Base-by-base conservation (phyloP, 352 stramenopile species). In the Pelagophyceae sp. region DNA sequence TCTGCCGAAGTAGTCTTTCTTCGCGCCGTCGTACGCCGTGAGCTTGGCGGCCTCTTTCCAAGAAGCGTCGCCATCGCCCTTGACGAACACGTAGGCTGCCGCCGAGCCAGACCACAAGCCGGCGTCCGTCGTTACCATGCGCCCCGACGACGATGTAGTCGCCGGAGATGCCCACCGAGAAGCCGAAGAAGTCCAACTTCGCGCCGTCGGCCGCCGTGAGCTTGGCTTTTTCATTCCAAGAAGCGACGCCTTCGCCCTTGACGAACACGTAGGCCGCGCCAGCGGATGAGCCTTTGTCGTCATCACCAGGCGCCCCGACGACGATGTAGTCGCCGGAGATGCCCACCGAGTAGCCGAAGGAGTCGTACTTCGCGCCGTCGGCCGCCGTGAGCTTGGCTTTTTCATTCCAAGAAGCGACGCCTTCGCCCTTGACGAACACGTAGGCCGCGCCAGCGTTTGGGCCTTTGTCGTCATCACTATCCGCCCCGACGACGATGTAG, bases 251-350 rank as follows among this genome's bases (percentile, higher is more conserved):
- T 3, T 11, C 31, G 64, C 64, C 64, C 31, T 20, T 72, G 3
- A 15, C 64, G 35, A 45, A 72, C 19, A 72, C 32, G 64, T 72
- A 72, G 64, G 35, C 64, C 15, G 64, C 6, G 3, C 64, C 64
- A n/a, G 64, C 37, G 3, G 15, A 27, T 11, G 32, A 27, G 6
- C 64, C 64, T 19, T 3, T 32, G 64, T 50, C 32, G 64, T 72
- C 64, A 32, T 72, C 64, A 3, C 35, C 11, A 15, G 31, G 64
- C 19, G 64, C 64, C 64, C 64, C 64, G 11, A 72, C 64, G 64
- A 50, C 64, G 64, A 50, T 32, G 32, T 45, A 5, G 64, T 6
- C n/a, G 64, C 32, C 64, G 6, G 64, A 20, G 6, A n/a, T n/a
- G 6, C 19, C 29, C 29, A 72, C 64, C 32, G 64, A 19, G 64